Percentiles rank a stretch among this genome's conserved stretches.
These are phyloP conservation scores for Fusarium sp. DNA, from an alignment of 2,329 filamentous ascomycete genomes.

Conservation along the genomic window DNA sequence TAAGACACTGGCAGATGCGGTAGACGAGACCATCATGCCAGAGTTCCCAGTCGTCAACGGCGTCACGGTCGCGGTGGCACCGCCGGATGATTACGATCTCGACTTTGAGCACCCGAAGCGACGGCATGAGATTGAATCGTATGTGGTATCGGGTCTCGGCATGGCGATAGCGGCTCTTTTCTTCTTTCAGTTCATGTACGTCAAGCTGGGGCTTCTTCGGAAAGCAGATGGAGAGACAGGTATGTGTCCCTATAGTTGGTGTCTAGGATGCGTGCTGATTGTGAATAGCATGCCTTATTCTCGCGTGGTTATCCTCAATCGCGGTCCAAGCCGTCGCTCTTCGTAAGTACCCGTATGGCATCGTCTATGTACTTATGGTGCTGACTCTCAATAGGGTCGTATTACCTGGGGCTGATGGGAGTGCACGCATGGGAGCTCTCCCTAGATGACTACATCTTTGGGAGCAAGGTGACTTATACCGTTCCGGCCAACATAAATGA, in stretches of 20 bases:
- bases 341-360: conserved; percentile 7
- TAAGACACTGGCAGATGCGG: background rate
- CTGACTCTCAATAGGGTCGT: conserved; percentile 16
- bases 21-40: conserved; percentile 4
- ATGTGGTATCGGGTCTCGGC: conserved; percentile 32
- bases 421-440: conserved; percentile 48
- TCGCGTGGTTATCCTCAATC: conserved; percentile 37
- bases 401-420: conserved; percentile 32
- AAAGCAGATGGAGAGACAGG: conserved; percentile 32
- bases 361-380: background rate
- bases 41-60: conserved; percentile 31
- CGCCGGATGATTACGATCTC: conserved; percentile 47
- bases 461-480: conserved; percentile 9
- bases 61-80: conserved; percentile 28
- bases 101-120: conserved; percentile 48
- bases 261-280: background rate
- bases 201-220: conserved; percentile 38
- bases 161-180: conserved; percentile 35
- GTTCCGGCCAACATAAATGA: rapidly evolving
- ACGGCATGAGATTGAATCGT: conserved; percentile 32
- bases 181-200: conserved; percentile 38
- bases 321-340: conserved; percentile 28
- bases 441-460: conserved; percentile 24
- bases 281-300: conserved; percentile 20
- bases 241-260: background rate